Conservation (phyloP, 2,329 filamentous ascomycete species). For the Metarhizium album region DNA sequence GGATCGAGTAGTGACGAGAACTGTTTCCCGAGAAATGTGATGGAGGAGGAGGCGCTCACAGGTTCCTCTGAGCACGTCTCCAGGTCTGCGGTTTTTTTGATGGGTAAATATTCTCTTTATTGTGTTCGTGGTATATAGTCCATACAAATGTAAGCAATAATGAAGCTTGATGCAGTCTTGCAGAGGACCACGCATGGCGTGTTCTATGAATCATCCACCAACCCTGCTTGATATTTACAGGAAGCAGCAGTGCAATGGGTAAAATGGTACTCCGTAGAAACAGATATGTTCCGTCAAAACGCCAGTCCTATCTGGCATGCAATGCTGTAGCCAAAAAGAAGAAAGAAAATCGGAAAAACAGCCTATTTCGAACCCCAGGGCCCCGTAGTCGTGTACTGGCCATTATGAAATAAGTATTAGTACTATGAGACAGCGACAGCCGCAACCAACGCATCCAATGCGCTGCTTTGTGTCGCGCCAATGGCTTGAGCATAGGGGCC, state of each 20-base stretch:
- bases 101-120: no score
- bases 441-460: constrained; percentile 56
- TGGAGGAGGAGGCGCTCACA: no score
- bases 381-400: neutral
- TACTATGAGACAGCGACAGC: constrained; percentile 34
- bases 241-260: neutral
- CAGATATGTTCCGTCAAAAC: neutral
- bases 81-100: no score
- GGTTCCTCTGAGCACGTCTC: no score
- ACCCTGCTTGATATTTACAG: neutral
- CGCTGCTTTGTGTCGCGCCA: constrained; percentile 52
- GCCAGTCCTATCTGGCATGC: neutral
- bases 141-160: no score
- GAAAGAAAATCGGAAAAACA: no score
- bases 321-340: neutral
- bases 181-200: no score
- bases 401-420: neutral
- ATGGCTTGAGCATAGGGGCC: constrained; percentile 43
- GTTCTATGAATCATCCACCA: neutral
- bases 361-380: neutral
- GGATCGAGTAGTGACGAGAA: no score
- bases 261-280: neutral
- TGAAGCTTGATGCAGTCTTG: no score
- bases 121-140: no score
- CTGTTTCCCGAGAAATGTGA: no score